Base-by-base conservation (phyloP, 108 stramenopile genomes). In the Skeletonema costatum region DNA sequence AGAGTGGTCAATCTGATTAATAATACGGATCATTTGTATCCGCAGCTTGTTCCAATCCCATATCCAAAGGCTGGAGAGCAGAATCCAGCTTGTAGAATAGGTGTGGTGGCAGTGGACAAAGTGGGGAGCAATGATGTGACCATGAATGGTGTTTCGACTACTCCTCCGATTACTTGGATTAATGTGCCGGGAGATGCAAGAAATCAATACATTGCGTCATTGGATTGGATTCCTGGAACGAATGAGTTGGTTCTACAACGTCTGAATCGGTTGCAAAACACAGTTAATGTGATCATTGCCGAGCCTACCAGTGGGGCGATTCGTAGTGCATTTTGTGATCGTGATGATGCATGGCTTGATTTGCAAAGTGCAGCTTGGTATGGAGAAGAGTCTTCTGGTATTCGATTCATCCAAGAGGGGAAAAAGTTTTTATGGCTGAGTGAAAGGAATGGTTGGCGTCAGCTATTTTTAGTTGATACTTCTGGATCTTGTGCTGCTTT, bases 1-100 rank as follows among this genome's bases (percentile, higher is more conserved):
- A 42, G 79, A n/a, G 79, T 80, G 21, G 79, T 80, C 38, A 80
- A 80, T 64, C 36, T 80, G 38, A 74, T 80, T 8, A 80, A 80
- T 50, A 80, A 81, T 39, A 81, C 80, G 48, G 80, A 81, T 66
- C 73, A 81, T 66, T 66, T 81, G 56, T 81, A 81, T 66, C 80
- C 80, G 1, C 73, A 74, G 56, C 46, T 81, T 19, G 68, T 81
- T 38, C 73, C 73, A 25, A 81, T 81, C 48, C 80, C 80, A 2
- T 81, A 81, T 50, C 80, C 80, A 41, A 81, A 81, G 73, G 80
- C 80, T 41, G 80, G 80, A 4, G 80, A 81, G 68, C 68, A 70
- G 39, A 81, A 81, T 81, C 69, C 73, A 14, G 30, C 61, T 21
- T 73, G 71, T 50, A n/a, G 80, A 19, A 81, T 81, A 36, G 80